A percentile compares a stretch with the other conserved stretches of the same genome.
phyloP scores from a whole-genome alignment of 2,329 filamentous ascomycete species.

The Hypomyces perniciosus region DNA sequence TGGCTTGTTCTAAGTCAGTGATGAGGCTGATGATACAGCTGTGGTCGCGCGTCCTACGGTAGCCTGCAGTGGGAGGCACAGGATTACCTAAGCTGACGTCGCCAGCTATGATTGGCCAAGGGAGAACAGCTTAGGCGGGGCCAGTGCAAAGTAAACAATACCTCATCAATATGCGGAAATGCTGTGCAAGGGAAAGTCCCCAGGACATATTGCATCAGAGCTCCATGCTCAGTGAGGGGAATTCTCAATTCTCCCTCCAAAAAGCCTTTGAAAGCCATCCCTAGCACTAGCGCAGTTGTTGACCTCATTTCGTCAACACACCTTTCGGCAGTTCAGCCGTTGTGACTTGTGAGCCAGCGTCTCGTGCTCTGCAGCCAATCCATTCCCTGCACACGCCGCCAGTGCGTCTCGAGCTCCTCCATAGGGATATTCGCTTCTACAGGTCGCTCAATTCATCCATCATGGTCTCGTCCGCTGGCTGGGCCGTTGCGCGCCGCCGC shows the following conservation, averaged over 20 bases:
- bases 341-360: too few species aligned
- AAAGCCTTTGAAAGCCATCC: too few species aligned
- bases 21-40: slow-evolving; percentile 16
- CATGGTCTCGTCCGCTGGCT: slow-evolving; percentile 39
- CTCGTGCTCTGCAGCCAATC: not conserved
- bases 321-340: too few species aligned
- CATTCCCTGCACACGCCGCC: not conserved
- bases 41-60: slow-evolving; percentile 31
- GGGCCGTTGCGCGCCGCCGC: slow-evolving; percentile 31
- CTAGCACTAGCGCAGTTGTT: too few species aligned
- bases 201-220: not conserved
- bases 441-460: slow-evolving; percentile 13
- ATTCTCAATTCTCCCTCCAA: not conserved
- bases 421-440: not conserved
- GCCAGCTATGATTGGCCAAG: slow-evolving; percentile 24
- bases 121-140: slow-evolving; percentile 6
- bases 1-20: slow-evolving; percentile 14
- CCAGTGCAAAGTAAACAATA: slow-evolving; percentile 3
- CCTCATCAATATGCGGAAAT: not conserved
- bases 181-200: not conserved
- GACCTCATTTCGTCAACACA: slow-evolving; percentile 13
- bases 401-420: too few species aligned
- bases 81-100: slow-evolving; percentile 25
- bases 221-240: not conserved
- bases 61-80: slow-evolving; percentile 24